Base-by-base conservation (phyloP, 352 stramenopile genomes). In the Globisporangium nodosum region DNA sequence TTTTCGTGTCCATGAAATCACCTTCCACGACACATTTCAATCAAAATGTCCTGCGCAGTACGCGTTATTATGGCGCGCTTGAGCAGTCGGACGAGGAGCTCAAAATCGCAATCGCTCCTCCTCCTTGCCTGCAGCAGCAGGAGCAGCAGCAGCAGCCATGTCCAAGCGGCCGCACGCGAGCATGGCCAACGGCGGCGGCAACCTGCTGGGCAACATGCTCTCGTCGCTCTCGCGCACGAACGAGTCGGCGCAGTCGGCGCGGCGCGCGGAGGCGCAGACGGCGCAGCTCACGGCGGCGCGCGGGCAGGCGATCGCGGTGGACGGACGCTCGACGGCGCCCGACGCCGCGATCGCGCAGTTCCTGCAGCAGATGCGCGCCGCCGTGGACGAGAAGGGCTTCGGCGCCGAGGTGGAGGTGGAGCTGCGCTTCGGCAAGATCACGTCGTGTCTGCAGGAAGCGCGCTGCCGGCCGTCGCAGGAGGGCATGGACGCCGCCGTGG, bases 271-370 rank as follows among this genome's bases (percentile, higher is more conserved):
- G 60, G 81, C 76, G 50, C 78, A 89, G 57, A 72, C 87, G 20
- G 78, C 80, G 31, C 81, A 87, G 61, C 70, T 92, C 56, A 89
- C 82, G 30, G 82, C 80, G 15, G 82, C 76, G 5, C 74, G 82
- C 21, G 80, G 82, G 5, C 82, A 92, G 49, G 77, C 74, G 48
- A 90, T 92, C 61, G 43, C 74, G 31, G 77, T 92, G 52, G 82
- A 92, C 48, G 79, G 85, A 21, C 76, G 71, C 27, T 85, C 76
- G 20, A 60, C 66, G 31, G 75, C 81, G n/a, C 82, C 85, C 16
- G 85, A 94, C 64, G 70, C 72, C 5, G 83, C 85, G 27, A 91
- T 94, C 60, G 83, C 81, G 56, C 70, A 85, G 57, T 94, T 94
- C 52, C 70, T 94, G 45, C 81, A 90, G 63, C 68, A 82, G 43